Conservation (phyloP, 805 yeast genomes). For the Nakazawaea ernobii region DNA sequence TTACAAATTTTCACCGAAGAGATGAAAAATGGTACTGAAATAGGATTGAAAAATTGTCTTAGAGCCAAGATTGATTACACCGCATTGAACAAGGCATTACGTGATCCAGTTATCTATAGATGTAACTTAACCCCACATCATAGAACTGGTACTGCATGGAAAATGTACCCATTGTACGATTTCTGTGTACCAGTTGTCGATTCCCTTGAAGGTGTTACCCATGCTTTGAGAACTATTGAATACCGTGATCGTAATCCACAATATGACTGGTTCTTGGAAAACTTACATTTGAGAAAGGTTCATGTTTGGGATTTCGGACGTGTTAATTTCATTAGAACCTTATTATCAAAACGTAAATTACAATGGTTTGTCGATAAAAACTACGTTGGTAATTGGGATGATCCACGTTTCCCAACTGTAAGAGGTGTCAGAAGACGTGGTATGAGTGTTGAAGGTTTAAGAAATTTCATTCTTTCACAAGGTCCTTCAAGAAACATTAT, state of each 20-base stretch:
- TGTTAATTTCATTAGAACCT: conserved; percentile 93
- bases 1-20: conserved; percentile 79
- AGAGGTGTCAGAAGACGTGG: conserved; percentile 99
- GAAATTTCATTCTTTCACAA: conserved; percentile 88
- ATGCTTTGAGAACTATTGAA: conserved; percentile 95
- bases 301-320: conserved; percentile 98
- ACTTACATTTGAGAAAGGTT: conserved; percentile 81
- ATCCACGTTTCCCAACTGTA: conserved; percentile 99
- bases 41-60: conserved; percentile 85
- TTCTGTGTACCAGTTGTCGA: conserved; percentile 98
- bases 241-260: conserved; percentile 98
- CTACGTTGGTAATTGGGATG: conserved; percentile 93
- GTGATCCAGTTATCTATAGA: conserved; percentile 98
- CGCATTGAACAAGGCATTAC: conserved; percentile 86
- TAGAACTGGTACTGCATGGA: conserved; percentile 91
- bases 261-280: conserved; percentile 91
- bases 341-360: conserved; percentile 92
- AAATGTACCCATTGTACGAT: conserved; percentile 96
- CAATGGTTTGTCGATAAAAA: conserved; percentile 98
- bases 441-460: conserved; percentile 97
- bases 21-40: conserved; percentile 92
- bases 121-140: conserved; percentile 97
- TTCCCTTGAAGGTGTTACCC: conserved; percentile 94
- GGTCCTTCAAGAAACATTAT: conserved; percentile 98
- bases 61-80: conserved; percentile 95